A percentile compares a stretch with the other conserved stretches of the same genome.
Evolutionary conservation across 2,329 filamentous ascomycete species (phyloP).

Genomic region (Venturia pyrina): DNA sequence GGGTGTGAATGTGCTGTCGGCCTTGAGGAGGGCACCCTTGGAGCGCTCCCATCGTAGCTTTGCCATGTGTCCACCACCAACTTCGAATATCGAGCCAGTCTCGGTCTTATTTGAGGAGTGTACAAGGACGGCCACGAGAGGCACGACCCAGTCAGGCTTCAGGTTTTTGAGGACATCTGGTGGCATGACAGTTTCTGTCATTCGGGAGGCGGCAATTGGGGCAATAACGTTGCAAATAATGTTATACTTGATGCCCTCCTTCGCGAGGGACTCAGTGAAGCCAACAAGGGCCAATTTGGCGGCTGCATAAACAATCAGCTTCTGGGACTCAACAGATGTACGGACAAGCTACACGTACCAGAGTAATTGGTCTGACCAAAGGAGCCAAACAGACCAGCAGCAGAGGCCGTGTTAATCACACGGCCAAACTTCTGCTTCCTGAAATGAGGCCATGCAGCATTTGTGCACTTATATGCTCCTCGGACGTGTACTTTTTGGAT

Average conservation of each 20-base stretch:
- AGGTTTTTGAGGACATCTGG: conserved; percentile 70
- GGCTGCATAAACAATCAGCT: conserved; percentile 37
- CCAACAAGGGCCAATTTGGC: conserved; percentile 85
- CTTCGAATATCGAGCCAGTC: conserved; percentile 78
- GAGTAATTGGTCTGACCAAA: conserved; percentile 97
- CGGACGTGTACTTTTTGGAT: conserved; percentile 87
- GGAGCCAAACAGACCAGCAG: conserved; percentile 86
- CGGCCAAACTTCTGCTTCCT: conserved; percentile 97
- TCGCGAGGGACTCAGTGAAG: conserved; percentile 87
- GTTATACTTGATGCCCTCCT: conserved; percentile 91
- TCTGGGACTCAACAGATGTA: background rate
- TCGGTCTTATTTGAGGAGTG: conserved; percentile 68
- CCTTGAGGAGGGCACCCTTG: conserved; percentile 74
- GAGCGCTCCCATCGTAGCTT: conserved; percentile 88
- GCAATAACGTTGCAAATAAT: conserved; percentile 84
- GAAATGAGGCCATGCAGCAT: conserved; percentile 94
- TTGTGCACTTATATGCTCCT: conserved; percentile 90
- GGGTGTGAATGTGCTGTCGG: conserved; percentile 74
- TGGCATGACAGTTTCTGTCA: conserved; percentile 85
- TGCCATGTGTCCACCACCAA: conserved; percentile 74
- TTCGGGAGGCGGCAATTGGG: conserved; percentile 79
- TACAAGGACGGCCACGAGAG: conserved; percentile 70
- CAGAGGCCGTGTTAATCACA: conserved; percentile 94
- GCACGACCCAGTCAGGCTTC: conserved; percentile 84
- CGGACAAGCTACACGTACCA: conserved; percentile 30